These are phyloP conservation scores for Cordyceps cateniannulata DNA, from an alignment of 2,329 filamentous ascomycete species.

Conservation along the genomic window DNA sequence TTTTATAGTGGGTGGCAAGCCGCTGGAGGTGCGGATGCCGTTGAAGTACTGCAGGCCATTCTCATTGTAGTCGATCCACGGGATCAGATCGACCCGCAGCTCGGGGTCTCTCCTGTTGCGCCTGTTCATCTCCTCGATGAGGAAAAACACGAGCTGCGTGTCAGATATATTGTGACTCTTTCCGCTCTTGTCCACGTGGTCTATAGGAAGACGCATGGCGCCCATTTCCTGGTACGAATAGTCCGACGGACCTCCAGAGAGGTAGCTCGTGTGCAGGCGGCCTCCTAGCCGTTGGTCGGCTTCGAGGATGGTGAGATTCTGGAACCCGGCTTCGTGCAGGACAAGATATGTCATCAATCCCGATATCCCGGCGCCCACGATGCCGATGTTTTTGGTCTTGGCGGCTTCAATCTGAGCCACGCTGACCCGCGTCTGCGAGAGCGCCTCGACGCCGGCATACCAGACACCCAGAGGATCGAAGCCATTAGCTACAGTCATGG, in stretches of 20 bases:
- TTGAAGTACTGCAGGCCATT: slow-evolving; percentile 48
- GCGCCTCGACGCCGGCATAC: slow-evolving; percentile 58
- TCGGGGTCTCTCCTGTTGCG: slow-evolving; percentile 47
- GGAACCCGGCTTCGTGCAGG: slow-evolving; percentile 47
- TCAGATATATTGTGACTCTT: slow-evolving; percentile 54
- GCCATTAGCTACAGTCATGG: slow-evolving; percentile 45
- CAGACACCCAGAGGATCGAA: slow-evolving; percentile 39
- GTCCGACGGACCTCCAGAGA: slow-evolving; percentile 50
- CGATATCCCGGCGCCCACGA: slow-evolving; percentile 60
- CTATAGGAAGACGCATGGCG: slow-evolving; percentile 57
- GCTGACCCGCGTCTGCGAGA: slow-evolving; percentile 47
- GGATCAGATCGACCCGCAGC: slow-evolving; percentile 53
- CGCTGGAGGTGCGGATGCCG: slow-evolving; percentile 41
- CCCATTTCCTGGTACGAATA: slow-evolving; percentile 65
- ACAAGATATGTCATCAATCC: slow-evolving; percentile 54
- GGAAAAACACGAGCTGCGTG: slow-evolving; percentile 58
- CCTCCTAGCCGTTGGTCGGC: slow-evolving; percentile 55
- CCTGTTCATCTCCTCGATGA: slow-evolving; percentile 52
- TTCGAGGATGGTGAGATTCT: slow-evolving; percentile 57
- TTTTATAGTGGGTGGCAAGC: slow-evolving; percentile 44
- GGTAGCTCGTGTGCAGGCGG: slow-evolving; percentile 56
- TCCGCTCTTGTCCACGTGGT: slow-evolving; percentile 44
- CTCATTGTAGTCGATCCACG: slow-evolving; percentile 49
- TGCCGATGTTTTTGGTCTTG: slow-evolving; percentile 49
- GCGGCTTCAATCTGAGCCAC: slow-evolving; percentile 19